Base-by-base conservation (phyloP, 208 protist species). In the Endotrypanum monterogeii region DNA sequence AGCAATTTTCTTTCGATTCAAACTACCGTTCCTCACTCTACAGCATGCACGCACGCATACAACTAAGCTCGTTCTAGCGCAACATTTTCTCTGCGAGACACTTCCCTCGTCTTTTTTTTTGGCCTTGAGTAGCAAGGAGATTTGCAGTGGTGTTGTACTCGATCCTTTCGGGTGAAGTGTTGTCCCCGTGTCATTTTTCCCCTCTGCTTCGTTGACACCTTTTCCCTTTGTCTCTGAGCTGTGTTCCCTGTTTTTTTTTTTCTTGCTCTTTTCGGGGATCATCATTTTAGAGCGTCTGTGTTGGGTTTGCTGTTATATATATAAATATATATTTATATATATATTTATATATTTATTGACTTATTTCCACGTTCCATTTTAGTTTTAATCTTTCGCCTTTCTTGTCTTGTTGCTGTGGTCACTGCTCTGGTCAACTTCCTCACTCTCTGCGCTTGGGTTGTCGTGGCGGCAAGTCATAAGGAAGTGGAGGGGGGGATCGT, bases 101-200 rank as follows among this genome's bases (percentile, higher is more conserved):
- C 37, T 46, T 37, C 58, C 57, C 55, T 23, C 32, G 55, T 56
- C 25, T 12, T 8, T 56, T 28, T 58, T 35, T 39, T 28, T 12
- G 28, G 7, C 14, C 23, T 41, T 37, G 8, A 5, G 32, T 30
- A 65, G 18, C 58, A 18, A 46, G 46, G 58, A 18, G 58, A 46
- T 6, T 44, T 41, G 58, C 25, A 46, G 20, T 66, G 44, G 46
- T 32, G 12, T 69, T 69, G 61, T 71, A 76, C 56, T 39, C 71
- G n/a, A 56, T 35, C 51, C 32, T 68, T 25, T 73, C 74, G 55
- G 57, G 46, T n/a, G 61, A 66, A 9, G 30, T 74, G 16, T 65
- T 39, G 25, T 50, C 51, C 54, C 37, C 32, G 41, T 46, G 41
- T 58, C 55, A 56, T 41, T 55, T 70, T 41, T 41, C 41, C 67